Conservation (phyloP, 2,329 filamentous ascomycete species). For the Sporothrix curviconia region DNA sequence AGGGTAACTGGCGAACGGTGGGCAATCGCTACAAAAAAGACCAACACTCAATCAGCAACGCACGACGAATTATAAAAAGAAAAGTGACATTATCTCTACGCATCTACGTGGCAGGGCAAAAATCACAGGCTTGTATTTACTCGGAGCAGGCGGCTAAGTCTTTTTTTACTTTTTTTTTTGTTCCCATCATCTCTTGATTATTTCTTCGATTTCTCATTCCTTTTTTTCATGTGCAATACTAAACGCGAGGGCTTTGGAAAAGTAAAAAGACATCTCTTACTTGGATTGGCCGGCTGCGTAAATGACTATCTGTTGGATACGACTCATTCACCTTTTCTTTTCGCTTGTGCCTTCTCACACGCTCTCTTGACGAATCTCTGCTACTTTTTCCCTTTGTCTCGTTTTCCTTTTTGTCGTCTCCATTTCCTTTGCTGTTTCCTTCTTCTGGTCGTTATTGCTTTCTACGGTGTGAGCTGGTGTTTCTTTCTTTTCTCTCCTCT, state of each 20-base stretch:
- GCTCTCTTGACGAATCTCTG: background rate
- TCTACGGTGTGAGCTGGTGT: background rate
- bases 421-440: background rate
- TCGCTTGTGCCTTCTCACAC: too few species aligned
- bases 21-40: background rate
- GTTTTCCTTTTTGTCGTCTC: too few species aligned
- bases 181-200: background rate
- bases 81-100: too few species aligned
- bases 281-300: background rate
- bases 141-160: background rate
- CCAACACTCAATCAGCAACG: too few species aligned
- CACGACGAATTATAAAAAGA: too few species aligned
- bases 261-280: too few species aligned
- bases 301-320: too few species aligned
- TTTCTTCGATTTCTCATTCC: background rate
- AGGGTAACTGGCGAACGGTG: constrained; percentile 94
- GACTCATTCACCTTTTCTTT: background rate
- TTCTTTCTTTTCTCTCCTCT: background rate
- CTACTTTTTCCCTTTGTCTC: background rate
- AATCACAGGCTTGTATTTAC: background rate
- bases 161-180: background rate
- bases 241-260: too few species aligned
- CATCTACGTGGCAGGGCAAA: background rate
- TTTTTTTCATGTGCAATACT: constrained; percentile 4
- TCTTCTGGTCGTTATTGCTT: too few species aligned